Base-by-base conservation (phyloP, 129 eudicot species). In the Tagetes patula region DNA sequence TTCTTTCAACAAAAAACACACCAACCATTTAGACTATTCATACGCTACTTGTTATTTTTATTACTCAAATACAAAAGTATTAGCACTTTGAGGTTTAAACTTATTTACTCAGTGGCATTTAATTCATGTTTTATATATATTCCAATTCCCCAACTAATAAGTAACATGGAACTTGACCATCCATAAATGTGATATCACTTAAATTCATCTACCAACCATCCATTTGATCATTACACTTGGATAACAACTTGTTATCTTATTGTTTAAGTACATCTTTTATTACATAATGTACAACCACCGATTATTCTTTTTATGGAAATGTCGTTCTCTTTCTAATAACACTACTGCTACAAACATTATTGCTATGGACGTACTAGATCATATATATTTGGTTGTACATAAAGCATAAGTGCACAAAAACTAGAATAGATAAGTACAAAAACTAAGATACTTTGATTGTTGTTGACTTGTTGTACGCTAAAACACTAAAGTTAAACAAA, bases 181-280 rank as follows among this genome's bases (percentile, higher is more conserved):
- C 14, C 72, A 70, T 78, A 63, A 78, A 78, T 78, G 61, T 55
- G 33, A 43, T 71, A 50, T 62, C 48, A 71, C 66, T 71, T 54
- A 49, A 70, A 70, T 78, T 63, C 82, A 71, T 54, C 72, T 42
- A 78, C 82, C 82, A 31, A 75, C 73, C 67, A 66, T 74, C 45
- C 39, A 32, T 47, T 59, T 62, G 45, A 39, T 69, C 53, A 61
- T 3, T 61, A 34, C 66, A 41, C 73, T n/a, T 47, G 13, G 58
- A 27, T 61, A 47, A 36, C 69, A 75, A 30, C 55, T 64, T 61
- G 14, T 45, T 49, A 61, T 46, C 39, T 62, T 43, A 73, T 62
- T 42, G 32, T 38, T 43, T 56, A 58, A 20, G 69, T 62, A 61
- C 77, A 46, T 31, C 45, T 46, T 45, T 46, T 46, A 61, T 45